phyloP scores from a whole-genome alignment of 352 stramenopile genomes.

The Phytopythium cucurbitacearum region DNA sequence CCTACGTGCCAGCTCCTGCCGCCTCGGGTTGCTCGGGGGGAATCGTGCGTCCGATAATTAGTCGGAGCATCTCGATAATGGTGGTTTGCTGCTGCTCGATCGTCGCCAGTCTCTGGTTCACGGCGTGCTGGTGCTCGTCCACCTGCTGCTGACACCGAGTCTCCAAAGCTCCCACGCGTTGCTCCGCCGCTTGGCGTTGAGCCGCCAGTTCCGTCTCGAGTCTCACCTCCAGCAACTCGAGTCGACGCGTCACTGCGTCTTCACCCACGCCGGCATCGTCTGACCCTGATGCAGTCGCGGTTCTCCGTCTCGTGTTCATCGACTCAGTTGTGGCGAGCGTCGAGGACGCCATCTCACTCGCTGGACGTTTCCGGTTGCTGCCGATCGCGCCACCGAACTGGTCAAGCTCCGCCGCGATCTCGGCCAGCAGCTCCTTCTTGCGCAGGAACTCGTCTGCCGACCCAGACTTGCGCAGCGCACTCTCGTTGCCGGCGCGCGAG shows the following conservation, averaged over 20 bases:
- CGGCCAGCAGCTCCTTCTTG: conserved; percentile 18
- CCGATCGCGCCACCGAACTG: background rate
- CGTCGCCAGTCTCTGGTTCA: conserved; percentile 22
- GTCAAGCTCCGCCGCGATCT: conserved; percentile 16
- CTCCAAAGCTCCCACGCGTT: conserved; percentile 21
- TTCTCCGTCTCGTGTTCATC: background rate
- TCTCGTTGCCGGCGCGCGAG: conserved; percentile 20
- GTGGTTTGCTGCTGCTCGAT: conserved; percentile 35
- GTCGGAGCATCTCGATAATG: conserved; percentile 35
- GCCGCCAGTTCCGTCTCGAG: conserved; percentile 28
- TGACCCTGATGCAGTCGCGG: background rate
- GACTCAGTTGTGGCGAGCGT: background rate
- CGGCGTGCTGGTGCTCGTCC: conserved; percentile 20
- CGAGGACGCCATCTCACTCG: background rate
- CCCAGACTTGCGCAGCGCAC: conserved; percentile 24
- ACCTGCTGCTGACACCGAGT: conserved; percentile 19
- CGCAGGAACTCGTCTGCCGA: conserved; percentile 19
- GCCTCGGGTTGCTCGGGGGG: too few species aligned
- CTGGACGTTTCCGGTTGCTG: background rate
- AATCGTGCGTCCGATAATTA: conserved; percentile 2
- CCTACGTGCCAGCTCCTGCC: background rate
- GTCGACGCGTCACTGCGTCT: conserved; percentile 7
- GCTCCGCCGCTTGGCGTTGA: conserved; percentile 21
- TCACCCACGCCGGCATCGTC: background rate
- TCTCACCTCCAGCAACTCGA: conserved; percentile 26